Conservation (phyloP, 2,329 filamentous ascomycete species). For the Aspergillus ustus region DNA sequence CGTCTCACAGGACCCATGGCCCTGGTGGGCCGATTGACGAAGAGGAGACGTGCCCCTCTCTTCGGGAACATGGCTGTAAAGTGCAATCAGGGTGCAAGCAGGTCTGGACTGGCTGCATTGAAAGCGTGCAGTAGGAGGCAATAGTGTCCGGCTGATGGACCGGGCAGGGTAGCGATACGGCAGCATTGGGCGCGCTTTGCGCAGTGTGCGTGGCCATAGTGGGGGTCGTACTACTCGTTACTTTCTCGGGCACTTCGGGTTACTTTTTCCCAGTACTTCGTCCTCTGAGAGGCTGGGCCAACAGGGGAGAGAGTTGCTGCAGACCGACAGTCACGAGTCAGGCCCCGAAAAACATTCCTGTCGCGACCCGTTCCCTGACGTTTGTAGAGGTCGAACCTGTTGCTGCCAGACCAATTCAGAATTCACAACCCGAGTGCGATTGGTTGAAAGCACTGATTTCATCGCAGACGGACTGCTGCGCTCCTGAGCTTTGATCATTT, state of each 20-base stretch:
- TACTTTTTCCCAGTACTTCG: conserved; percentile 12
- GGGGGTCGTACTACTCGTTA: conserved; percentile 35
- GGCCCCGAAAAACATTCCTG: background rate
- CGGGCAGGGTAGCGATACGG: conserved; percentile 30
- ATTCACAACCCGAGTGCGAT: background rate
- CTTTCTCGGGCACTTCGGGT: conserved; percentile 18
- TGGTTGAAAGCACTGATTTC: background rate
- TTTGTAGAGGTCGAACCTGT: background rate
- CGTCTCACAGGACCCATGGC: conserved; percentile 42
- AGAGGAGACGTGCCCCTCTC: conserved; percentile 19
- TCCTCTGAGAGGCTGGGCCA: conserved; percentile 9
- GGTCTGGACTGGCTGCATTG: conserved; percentile 34
- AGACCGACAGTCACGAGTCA: background rate
- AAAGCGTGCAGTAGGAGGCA: conserved; percentile 35
- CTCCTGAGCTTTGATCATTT: conserved; percentile 4
- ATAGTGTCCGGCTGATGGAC: conserved; percentile 26
- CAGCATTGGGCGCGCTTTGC: conserved; percentile 30
- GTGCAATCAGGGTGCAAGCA: conserved; percentile 32
- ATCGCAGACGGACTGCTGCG: background rate
- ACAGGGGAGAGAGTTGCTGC: background rate
- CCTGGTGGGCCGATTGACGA: conserved; percentile 30
- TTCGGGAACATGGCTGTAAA: conserved; percentile 29
- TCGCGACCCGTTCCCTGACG: background rate
- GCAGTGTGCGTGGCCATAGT: conserved; percentile 22
- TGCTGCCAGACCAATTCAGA: background rate